Evolutionary conservation across 208 protist species (phyloP).

Genomic region (Angomonas ambiguus): DNA sequence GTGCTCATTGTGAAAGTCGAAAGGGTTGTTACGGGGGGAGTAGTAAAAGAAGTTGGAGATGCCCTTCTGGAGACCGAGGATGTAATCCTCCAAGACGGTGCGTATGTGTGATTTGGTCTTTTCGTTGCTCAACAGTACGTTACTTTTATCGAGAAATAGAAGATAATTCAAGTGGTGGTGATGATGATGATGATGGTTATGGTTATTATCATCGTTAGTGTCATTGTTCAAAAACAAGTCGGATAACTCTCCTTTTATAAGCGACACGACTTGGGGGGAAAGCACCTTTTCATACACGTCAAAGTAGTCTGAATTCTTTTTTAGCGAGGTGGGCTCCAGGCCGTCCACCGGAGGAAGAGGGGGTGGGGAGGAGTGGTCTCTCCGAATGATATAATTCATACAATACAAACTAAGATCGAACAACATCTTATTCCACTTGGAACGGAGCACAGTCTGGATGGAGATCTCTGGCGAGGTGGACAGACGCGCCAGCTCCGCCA

Average conservation of each 20-base stretch:
- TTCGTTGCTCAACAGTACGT: not conserved
- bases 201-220: not conserved
- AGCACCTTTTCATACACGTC: not conserved
- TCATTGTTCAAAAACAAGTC: not conserved
- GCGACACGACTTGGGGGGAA: not conserved
- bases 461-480: not conserved
- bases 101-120: not conserved
- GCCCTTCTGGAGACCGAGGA: not conserved
- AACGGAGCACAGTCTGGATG: not conserved
- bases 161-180: constrained; percentile 2
- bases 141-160: constrained; percentile 5
- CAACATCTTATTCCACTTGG: not conserved
- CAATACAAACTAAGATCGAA: constrained; percentile 4
- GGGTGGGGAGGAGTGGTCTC: not conserved
- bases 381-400: not conserved
- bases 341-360: not conserved
- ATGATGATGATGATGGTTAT: not conserved
- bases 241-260: not conserved
- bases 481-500: not conserved
- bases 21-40: not conserved
- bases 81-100: not conserved
- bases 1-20: not conserved
- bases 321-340: no score
- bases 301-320: no score
- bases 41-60: not conserved